These are phyloP conservation scores for Pestalotiopsis sp. DNA, from an alignment of 2,329 filamentous ascomycete genomes.

Conservation along the genomic window DNA sequence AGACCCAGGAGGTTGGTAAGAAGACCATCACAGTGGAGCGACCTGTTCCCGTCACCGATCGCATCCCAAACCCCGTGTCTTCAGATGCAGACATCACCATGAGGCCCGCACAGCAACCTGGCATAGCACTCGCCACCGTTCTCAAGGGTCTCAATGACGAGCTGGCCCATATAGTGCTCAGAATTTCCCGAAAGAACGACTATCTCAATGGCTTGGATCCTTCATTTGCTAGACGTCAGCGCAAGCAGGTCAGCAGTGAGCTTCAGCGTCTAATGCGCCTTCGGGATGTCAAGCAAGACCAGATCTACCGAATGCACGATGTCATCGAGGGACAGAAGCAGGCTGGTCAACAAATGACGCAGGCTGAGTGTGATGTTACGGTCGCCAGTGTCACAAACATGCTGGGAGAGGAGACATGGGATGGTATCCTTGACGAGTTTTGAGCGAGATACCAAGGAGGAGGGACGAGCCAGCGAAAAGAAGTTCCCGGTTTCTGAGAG, in stretches of 20 bases:
- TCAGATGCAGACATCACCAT: slow-evolving; percentile 45
- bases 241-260: slow-evolving; percentile 61
- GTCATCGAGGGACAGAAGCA: slow-evolving; percentile 80
- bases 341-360: slow-evolving; percentile 63
- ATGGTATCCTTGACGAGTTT: slow-evolving; percentile 27
- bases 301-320: slow-evolving; percentile 83
- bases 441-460: background rate
- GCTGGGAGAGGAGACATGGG: slow-evolving; percentile 33
- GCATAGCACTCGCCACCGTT: slow-evolving; percentile 76
- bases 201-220: slow-evolving; percentile 70
- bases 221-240: slow-evolving; percentile 65
- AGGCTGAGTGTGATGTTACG: slow-evolving; percentile 67
- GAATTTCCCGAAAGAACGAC: slow-evolving; percentile 64
- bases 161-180: slow-evolving; percentile 73
- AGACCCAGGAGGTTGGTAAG: slow-evolving; percentile 47
- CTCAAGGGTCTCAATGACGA: slow-evolving; percentile 84
- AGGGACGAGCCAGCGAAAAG: background rate
- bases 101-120: slow-evolving; percentile 71
- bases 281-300: slow-evolving; percentile 74
- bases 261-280: slow-evolving; percentile 65
- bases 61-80: slow-evolving; percentile 46
- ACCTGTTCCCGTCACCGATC: slow-evolving; percentile 69
- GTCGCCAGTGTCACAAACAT: slow-evolving; percentile 51
- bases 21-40: slow-evolving; percentile 65
- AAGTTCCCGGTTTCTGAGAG: slow-evolving; percentile 2